phyloP scores from a whole-genome alignment of 2,329 filamentous ascomycete species.

The Pseudopyricularia cyperi region DNA sequence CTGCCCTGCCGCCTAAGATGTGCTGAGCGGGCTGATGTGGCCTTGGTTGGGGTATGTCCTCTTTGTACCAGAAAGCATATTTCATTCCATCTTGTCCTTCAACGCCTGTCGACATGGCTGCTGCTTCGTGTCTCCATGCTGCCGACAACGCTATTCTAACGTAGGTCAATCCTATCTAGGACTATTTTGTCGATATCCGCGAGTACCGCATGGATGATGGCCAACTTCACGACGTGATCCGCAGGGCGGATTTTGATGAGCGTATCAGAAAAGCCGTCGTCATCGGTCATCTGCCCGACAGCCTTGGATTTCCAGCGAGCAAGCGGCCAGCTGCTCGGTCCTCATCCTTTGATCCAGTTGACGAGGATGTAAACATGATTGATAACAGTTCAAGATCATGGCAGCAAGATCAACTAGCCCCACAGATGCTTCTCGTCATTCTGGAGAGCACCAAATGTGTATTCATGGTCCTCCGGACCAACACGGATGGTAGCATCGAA shows the following conservation, averaged over 20 bases:
- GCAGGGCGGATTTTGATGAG: slow-evolving; percentile 65
- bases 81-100: background rate
- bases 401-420: slow-evolving; percentile 35
- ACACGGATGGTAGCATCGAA: slow-evolving; percentile 29
- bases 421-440: slow-evolving; percentile 69
- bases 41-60: slow-evolving; percentile 63
- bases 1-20: slow-evolving; percentile 68
- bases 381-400: slow-evolving; percentile 10
- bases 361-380: slow-evolving; percentile 21
- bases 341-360: background rate
- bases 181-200: slow-evolving; percentile 69
- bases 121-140: background rate
- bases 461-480: slow-evolving; percentile 56
- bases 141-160: background rate
- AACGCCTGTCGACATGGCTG: background rate
- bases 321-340: background rate
- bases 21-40: slow-evolving; percentile 61
- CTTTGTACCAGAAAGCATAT: background rate
- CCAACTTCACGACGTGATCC: slow-evolving; percentile 61
- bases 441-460: slow-evolving; percentile 61
- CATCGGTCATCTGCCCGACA: slow-evolving; percentile 45
- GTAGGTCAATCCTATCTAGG: slow-evolving; percentile 27
- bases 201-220: slow-evolving; percentile 53
- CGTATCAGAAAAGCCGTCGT: slow-evolving; percentile 69
- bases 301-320: slow-evolving; percentile 14